Conservation (phyloP, 2,329 filamentous ascomycete species). For the Aciculosporium take region DNA sequence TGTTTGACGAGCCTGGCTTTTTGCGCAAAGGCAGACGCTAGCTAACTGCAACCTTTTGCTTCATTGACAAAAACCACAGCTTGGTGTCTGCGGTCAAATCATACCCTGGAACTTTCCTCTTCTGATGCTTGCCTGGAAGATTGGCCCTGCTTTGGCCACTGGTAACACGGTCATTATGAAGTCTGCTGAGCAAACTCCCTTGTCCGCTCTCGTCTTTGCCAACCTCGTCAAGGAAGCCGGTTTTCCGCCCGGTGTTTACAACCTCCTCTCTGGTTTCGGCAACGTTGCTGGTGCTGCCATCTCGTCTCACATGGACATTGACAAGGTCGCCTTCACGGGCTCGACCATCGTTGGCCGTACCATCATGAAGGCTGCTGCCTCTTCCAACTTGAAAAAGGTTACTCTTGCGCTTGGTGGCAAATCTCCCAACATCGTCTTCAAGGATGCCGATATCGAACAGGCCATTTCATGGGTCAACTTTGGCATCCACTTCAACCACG, state of each 20-base stretch:
- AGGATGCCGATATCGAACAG: slow-evolving; percentile 63
- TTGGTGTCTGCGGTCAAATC: slow-evolving; percentile 74
- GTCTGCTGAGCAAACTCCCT: slow-evolving; percentile 63
- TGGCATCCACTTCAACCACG: slow-evolving; percentile 52
- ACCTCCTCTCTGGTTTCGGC: slow-evolving; percentile 66
- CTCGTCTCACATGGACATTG: slow-evolving; percentile 61
- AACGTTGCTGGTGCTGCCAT: slow-evolving; percentile 65
- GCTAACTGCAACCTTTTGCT: background rate
- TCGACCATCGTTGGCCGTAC: slow-evolving; percentile 58
- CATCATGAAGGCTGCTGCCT: slow-evolving; percentile 69
- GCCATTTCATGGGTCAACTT: slow-evolving; percentile 68
- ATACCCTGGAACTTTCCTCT: slow-evolving; percentile 85
- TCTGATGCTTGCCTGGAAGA: slow-evolving; percentile 74
- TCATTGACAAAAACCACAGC: slow-evolving; percentile 14
- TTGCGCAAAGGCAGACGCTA: background rate
- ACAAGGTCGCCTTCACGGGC: slow-evolving; percentile 75
- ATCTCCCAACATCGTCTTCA: slow-evolving; percentile 68
- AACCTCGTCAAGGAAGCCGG: slow-evolving; percentile 59
- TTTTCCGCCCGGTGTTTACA: slow-evolving; percentile 64
- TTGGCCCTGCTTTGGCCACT: slow-evolving; percentile 56
- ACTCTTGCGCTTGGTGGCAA: slow-evolving; percentile 70
- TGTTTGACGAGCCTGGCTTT: background rate
- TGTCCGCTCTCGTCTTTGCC: slow-evolving; percentile 52
- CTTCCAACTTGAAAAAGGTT: slow-evolving; percentile 70
- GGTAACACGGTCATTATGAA: slow-evolving; percentile 63